Evolutionary conservation across 352 stramenopile species (phyloP).

Genomic region (Hyaloperonospora arabidopsidis): DNA sequence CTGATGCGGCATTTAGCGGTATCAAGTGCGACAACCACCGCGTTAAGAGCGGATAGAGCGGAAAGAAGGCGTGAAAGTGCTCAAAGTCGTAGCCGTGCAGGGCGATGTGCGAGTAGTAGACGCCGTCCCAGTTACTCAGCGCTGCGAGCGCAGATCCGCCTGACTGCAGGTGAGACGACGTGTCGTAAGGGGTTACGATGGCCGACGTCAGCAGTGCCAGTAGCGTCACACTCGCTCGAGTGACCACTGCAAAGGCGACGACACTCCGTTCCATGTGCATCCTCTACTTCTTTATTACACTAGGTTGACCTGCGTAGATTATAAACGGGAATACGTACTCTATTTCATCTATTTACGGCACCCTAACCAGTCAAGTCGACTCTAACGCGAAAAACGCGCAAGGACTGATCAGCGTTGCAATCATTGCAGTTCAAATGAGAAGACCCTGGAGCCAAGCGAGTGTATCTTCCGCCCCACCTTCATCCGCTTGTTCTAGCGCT

Average conservation of each 20-base stretch:
- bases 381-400: too few relatives aligned
- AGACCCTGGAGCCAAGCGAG: constrained; percentile 49
- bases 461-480: constrained; percentile 55
- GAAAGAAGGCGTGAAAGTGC: constrained; percentile 81
- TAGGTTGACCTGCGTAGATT: background rate
- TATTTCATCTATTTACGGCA: constrained; percentile 15
- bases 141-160: constrained; percentile 24
- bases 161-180: constrained; percentile 38
- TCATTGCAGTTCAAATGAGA: constrained; percentile 29
- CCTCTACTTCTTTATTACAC: background rate
- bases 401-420: constrained; percentile 8
- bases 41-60: constrained; percentile 57
- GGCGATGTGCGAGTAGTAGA: constrained; percentile 76
- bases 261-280: constrained; percentile 28
- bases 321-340: constrained; percentile 10
- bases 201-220: constrained; percentile 36
- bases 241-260: constrained; percentile 38
- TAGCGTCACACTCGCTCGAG: constrained; percentile 39
- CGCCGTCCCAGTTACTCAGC: constrained; percentile 81
- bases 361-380: too few relatives aligned
- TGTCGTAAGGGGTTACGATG: constrained; percentile 62
- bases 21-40: constrained; percentile 26
- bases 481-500: constrained; percentile 52
- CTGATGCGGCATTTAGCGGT: constrained; percentile 13
- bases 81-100: constrained; percentile 75